These are phyloP conservation scores for Lactifluus hygrophoroides DNA, from an alignment of 768 basidiomycete species.

Conservation along the genomic window DNA sequence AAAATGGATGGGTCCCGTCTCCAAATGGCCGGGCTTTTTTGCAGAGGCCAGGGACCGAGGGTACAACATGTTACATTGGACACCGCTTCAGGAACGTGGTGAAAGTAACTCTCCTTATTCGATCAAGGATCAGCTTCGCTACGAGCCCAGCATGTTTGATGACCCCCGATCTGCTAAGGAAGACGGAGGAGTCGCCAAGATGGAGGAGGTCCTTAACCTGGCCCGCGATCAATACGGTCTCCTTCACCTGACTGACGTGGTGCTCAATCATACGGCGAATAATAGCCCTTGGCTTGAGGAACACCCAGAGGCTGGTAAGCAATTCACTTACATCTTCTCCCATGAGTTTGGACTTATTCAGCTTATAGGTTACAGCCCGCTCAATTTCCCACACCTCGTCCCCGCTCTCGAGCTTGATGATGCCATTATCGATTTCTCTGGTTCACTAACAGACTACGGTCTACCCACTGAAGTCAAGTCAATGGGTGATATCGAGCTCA, in stretches of 20 bases:
- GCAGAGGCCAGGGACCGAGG: slow-evolving; percentile 80
- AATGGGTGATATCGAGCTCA: slow-evolving; percentile 53
- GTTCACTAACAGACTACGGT: slow-evolving; percentile 49
- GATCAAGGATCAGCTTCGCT: slow-evolving; percentile 77
- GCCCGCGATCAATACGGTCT: slow-evolving; percentile 85
- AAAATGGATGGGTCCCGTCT: slow-evolving; percentile 93
- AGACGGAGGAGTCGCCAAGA: slow-evolving; percentile 45
- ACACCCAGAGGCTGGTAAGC: slow-evolving; percentile 90
- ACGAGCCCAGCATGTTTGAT: slow-evolving; percentile 68
- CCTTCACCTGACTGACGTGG: slow-evolving; percentile 87
- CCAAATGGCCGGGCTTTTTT: slow-evolving; percentile 72
- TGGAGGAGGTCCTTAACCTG: slow-evolving; percentile 56
- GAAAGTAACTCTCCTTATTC: slow-evolving; percentile 89
- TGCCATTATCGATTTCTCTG: slow-evolving; percentile 76
- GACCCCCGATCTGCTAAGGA: slow-evolving; percentile 27
- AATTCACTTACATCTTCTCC: background rate
- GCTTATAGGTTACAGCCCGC: slow-evolving; percentile 71
- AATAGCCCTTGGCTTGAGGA: slow-evolving; percentile 86
- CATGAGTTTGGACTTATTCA: background rate
- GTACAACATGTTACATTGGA: slow-evolving; percentile 98
- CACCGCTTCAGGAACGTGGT: slow-evolving; percentile 89
- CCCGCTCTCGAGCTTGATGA: slow-evolving; percentile 91
- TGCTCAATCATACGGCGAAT: slow-evolving; percentile 95
- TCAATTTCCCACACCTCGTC: slow-evolving; percentile 83
- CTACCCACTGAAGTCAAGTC: slow-evolving; percentile 66